phyloP scores from a whole-genome alignment of 2,329 filamentous ascomycete species.

The Drechslera avenae region DNA sequence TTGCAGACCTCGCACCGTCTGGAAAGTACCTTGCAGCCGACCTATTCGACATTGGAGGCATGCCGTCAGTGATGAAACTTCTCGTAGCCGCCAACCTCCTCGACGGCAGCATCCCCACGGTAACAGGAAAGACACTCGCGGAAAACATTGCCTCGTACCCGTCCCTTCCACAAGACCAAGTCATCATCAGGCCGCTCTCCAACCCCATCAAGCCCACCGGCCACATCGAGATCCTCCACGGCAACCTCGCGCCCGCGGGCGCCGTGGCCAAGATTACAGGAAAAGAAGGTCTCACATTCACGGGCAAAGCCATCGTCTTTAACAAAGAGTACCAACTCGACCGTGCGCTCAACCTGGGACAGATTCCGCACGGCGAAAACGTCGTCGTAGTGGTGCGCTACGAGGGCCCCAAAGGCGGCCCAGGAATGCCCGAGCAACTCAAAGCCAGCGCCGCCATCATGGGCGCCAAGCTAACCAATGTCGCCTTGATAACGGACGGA shows the following conservation, averaged over 20 bases:
- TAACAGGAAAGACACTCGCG: constrained; percentile 82
- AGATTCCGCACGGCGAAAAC: constrained; percentile 76
- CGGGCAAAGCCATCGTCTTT: constrained; percentile 80
- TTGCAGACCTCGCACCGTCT: constrained; percentile 82
- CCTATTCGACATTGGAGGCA: constrained; percentile 82
- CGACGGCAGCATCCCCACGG: constrained; percentile 77
- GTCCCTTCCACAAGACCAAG: constrained; percentile 75
- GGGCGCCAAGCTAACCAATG: constrained; percentile 84
- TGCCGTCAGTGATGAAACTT: constrained; percentile 83
- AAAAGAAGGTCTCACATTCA: constrained; percentile 86
- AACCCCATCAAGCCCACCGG: constrained; percentile 87
- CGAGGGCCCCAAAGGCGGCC: constrained; percentile 90
- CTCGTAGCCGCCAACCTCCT: constrained; percentile 77
- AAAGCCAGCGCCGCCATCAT: constrained; percentile 88
- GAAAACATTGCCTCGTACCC: constrained; percentile 81
- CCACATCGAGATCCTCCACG: constrained; percentile 85
- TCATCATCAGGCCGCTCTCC: constrained; percentile 78
- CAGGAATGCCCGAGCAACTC: constrained; percentile 95
- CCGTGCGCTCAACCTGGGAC: constrained; percentile 71
- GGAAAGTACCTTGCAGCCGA: constrained; percentile 89
- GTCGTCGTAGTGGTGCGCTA: constrained; percentile 90
- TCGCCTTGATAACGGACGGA: constrained; percentile 91
- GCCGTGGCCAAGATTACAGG: constrained; percentile 96
- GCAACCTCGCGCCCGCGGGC: constrained; percentile 86
- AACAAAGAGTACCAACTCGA: constrained; percentile 84